Evolutionary conservation across 2,329 filamentous ascomycete genomes (phyloP), one percentile per base, ranked within the genome.

Genomic region (Paecilomyces dactylethromorphus): DNA sequence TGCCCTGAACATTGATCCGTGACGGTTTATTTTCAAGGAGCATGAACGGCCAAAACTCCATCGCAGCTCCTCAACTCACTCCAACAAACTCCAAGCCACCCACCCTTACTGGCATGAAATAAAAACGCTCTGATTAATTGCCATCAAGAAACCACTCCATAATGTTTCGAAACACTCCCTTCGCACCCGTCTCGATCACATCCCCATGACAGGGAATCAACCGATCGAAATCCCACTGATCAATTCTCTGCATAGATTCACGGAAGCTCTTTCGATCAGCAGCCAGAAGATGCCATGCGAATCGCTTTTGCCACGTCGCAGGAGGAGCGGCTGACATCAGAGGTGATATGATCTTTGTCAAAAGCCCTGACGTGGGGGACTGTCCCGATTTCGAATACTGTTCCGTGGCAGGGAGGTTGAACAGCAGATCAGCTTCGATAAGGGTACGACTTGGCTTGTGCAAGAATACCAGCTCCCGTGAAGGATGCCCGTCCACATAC

Each of bases 141-240:
- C 35, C 77, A 58, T 84, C 78, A 69, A 96, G 71, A 78, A 95
- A 90, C 92, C 92, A 97, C 67, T 83, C 83, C 75, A 96, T 91
- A 12, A 95, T 81, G 73, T 89, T 90, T 67, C 82, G 78, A 64
- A 93, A 96, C 15, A 90, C 79, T 11, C 82, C 82, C 80, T 95
- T 96, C 10, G 84, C 92, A 3, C 81, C 83, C 1, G 71, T 82
- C 72, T 94, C 88, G 64, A 97, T 86, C 15, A 90, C 87, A 76
- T 99, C 94, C 8, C 94, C 94, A 75, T 99, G 94, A 72, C 93
- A 97, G 0, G 93, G 92, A 60, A 99, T 87, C 55, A 97, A 81
- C 45, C 87, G 87, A 63, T 88, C 84, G 71, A 97, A 96, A 59
- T 93, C 88, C 93, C 93, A 99, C 57, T 75, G 71, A 56, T 86